Base-by-base conservation (phyloP, 2,329 filamentous ascomycete species). In the Penicillium sp. region DNA sequence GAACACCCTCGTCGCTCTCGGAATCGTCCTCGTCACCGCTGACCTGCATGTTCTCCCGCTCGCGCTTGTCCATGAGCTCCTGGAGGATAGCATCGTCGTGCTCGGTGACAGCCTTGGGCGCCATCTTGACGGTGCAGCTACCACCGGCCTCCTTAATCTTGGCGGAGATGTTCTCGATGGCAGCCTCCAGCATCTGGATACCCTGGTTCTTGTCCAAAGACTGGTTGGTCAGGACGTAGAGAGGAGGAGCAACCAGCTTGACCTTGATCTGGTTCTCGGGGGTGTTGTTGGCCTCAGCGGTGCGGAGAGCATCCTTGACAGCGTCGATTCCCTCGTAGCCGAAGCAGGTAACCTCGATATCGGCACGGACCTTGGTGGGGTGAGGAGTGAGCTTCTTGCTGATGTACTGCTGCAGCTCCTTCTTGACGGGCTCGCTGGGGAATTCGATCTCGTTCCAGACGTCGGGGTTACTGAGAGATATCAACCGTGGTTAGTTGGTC, bases 261-360 rank as follows among this genome's bases (percentile, higher is more conserved):
- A 98, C 95, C 84, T 98, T 98, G 81, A 99, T 92, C 78, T 96
- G 92, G 70, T 89, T 95, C 56, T 97, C 92, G 56, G 87, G 83
- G 14, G 92, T 96, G 85, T 96, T 98, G 78, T 89, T 88, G 61
- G 90, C 90, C 82, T 99, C 95, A 60, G 95, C 96, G 63, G 89
- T 91, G 74, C 92, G 87, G 59, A 99, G 86, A 50, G 96, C 93
- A 36, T 87, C 85, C 87, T 99, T 99, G 78, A 99, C 92, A 43
- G 96, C 95, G 74, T 99, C 95, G 81, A 99, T 99, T 67, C 95
- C 95, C 70, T 98, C 95, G 77, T 98, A 99, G 63, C 91, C 90
- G 81, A 92, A 93, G 82, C 92, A 96, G 61, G 90, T 96, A 67
- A 96, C 92, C 77, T 99, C 95, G 59, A 99, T 91, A 78, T 99